Conservation (phyloP, 2,329 filamentous ascomycete species). For the Geosmithia morbida region DNA sequence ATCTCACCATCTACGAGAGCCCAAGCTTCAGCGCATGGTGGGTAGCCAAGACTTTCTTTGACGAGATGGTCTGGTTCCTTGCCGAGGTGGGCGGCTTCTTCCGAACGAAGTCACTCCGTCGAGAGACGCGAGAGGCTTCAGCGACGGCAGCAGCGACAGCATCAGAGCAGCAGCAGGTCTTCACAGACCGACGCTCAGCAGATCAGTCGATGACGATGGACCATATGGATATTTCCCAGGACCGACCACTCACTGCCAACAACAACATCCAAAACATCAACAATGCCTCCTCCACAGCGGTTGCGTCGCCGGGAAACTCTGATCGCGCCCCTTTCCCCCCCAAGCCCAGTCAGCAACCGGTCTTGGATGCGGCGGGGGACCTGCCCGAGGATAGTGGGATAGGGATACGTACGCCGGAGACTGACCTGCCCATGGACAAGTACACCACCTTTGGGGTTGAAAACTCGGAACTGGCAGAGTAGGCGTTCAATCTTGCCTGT, state of each 20-base stretch:
- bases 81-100: slow-evolving; percentile 86
- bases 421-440: slow-evolving; percentile 48
- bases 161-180: not conserved
- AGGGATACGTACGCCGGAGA: slow-evolving; percentile 52
- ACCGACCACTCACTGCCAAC: not conserved
- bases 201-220: not conserved
- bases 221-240: not conserved
- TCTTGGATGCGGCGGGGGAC: slow-evolving; percentile 14
- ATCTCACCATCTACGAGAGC: slow-evolving; percentile 65
- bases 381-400: slow-evolving; percentile 62
- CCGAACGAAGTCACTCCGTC: not conserved
- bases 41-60: slow-evolving; percentile 90
- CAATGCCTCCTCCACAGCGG: too few species aligned
- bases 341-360: slow-evolving; percentile 25
- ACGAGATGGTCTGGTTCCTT: slow-evolving; percentile 86
- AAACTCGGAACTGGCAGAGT: not conserved
- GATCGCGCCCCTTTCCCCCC: slow-evolving; percentile 33
- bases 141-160: not conserved
- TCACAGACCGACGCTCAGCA: not conserved
- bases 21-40: slow-evolving; percentile 84
- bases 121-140: not conserved
- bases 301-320: not conserved
- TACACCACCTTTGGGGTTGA: slow-evolving; percentile 24
- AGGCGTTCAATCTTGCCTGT: not conserved
- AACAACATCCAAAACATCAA: too few species aligned